Base-by-base conservation (phyloP, 2,329 filamentous ascomycete genomes). In the Fusarium neocosmosporiellum region DNA sequence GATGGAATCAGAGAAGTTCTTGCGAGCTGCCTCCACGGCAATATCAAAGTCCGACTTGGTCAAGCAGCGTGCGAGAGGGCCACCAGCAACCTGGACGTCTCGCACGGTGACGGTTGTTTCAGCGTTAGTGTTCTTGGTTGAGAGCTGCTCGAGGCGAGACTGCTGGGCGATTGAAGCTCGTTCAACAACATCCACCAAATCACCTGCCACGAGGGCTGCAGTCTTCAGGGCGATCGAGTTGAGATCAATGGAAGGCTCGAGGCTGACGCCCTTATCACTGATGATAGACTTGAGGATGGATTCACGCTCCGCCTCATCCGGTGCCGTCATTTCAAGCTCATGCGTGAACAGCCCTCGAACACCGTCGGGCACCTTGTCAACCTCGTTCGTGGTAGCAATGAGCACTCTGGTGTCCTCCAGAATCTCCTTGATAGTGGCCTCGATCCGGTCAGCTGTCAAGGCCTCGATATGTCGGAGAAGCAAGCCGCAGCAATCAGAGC, bases 1-100 rank as follows among this genome's bases (percentile, higher is more conserved):
- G 72, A 99, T 99, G 0, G 96, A 93, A 81, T 98, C 96, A 7
- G 96, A 96, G 80, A 99, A 99, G 83, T 98, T 98, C 87, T 98
- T 98, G 63, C 96, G 91, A 1, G 96, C 96, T 7, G 95, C 94
- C 67, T 98, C 96, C 5, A 99, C 96, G 0, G 96, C 96, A n/a
- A 92, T 84, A 63, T 98, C 95, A 73, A 98, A 96, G 81, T 99
- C 96, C 3, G 88, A 86, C 74, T 93, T 93, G 1, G 91, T 95
- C 13, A 99, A 87, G 60, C 93, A 94, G 31, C 91, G 91, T 7
- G 93, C 93, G 11, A 92, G 88, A 43, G 94, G 88, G 0, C 96
- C 96, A 33, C 96, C 96, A 2, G 96, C 92, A 10, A 98, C 87
- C 68, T 96, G 90, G n/a, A 99, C 88, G 80, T 99, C 96, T 59